Evolutionary conservation across 306 rosid genomes (phyloP).

Genomic region (Lablab purpureus): DNA sequence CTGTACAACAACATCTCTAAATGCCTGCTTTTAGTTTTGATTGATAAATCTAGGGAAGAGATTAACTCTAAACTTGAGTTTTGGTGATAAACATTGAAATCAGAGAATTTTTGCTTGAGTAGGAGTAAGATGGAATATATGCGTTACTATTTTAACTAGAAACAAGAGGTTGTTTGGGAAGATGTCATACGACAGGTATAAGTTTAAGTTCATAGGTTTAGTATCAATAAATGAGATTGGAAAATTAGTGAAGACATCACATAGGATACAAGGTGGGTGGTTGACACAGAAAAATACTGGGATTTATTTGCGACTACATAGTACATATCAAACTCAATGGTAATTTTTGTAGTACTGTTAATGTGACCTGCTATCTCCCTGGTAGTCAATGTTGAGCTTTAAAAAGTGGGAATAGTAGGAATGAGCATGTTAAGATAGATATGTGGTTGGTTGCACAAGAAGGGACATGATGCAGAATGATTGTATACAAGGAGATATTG

Average conservation of each 20-base stretch:
- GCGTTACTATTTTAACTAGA: neutral
- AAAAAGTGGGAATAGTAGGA: too few species aligned
- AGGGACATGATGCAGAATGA: too few species aligned
- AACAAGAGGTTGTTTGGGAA: neutral
- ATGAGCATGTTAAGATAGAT: too few species aligned
- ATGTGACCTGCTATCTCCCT: too few species aligned
- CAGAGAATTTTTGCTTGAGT: neutral
- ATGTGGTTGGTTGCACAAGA: too few species aligned
- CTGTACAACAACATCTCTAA: neutral
- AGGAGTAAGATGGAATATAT: neutral
- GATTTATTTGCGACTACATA: neutral
- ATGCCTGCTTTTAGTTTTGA: neutral
- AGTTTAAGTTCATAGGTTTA: too few species aligned
- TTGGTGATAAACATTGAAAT: neutral
- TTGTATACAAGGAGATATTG: too few species aligned
- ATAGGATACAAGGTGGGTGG: neutral
- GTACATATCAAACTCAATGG: too few species aligned
- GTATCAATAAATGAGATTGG: too few species aligned
- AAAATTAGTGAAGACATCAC: neutral
- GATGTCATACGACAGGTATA: neutral
- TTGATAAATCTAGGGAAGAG: neutral
- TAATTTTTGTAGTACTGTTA: too few species aligned
- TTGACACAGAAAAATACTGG: neutral
- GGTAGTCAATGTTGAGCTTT: too few species aligned
- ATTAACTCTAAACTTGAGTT: neutral